These are phyloP conservation scores for Panaeolus papilionaceus DNA, from an alignment of 768 basidiomycete species.

Conservation along the genomic window DNA sequence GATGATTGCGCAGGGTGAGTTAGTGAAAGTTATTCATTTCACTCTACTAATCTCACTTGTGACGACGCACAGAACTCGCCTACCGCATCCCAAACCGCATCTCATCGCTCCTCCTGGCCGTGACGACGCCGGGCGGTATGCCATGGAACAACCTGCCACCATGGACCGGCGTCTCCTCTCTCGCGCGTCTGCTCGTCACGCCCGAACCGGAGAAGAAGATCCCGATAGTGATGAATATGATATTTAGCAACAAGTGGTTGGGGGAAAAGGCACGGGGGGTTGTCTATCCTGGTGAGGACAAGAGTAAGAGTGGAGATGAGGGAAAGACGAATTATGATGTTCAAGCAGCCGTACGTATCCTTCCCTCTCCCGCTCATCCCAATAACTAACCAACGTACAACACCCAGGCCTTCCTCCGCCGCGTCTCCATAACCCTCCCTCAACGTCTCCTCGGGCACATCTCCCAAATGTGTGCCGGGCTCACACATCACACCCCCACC, in stretches of 20 bases:
- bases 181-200: conserved; percentile 48
- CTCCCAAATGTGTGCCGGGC: conserved; percentile 74
- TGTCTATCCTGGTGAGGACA: conserved; percentile 32
- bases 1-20: conserved; percentile 80
- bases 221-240: conserved; percentile 57
- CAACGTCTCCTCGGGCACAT: conserved; percentile 67
- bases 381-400: too few species aligned
- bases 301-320: conserved; percentile 26
- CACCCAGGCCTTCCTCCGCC: conserved; percentile 50
- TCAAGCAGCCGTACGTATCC: conserved; percentile 54
- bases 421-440: conserved; percentile 57
- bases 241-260: conserved; percentile 71
- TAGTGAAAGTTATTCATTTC: too few species aligned
- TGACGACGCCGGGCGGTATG: conserved; percentile 59
- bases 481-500: conserved; percentile 65
- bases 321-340: conserved; percentile 68
- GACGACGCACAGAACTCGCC: conserved; percentile 62
- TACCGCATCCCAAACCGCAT: conserved; percentile 70
- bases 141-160: conserved; percentile 68
- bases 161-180: conserved; percentile 40
- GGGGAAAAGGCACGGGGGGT: conserved; percentile 58
- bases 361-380: too few species aligned
- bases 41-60: too few species aligned
- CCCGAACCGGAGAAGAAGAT: conserved; percentile 54
- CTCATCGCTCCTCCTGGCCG: conserved; percentile 66